Conservation (phyloP, 345 rosid genomes). For the Corchorus capsularis region DNA sequence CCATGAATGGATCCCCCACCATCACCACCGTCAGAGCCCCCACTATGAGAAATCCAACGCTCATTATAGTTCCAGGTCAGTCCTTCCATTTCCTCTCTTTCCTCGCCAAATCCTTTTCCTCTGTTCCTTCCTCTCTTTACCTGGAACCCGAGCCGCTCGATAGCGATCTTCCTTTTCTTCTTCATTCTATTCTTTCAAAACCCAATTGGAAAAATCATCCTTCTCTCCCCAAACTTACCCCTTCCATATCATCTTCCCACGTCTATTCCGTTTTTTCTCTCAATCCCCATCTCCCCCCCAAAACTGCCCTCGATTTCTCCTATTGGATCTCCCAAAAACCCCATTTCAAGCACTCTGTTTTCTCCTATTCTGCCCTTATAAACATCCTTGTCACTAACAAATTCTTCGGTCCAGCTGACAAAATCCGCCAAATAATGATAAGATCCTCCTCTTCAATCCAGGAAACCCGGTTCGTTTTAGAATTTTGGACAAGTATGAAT, state of each 20-base stretch:
- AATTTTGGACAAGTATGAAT: conserved; percentile 36
- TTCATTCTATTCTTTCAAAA: conserved; percentile 45
- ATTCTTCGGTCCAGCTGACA: conserved; percentile 38
- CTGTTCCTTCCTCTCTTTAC: conserved; percentile 25
- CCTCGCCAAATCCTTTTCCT: conserved; percentile 8
- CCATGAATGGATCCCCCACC: conserved; percentile 19
- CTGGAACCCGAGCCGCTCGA: conserved; percentile 29
- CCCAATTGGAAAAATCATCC: conserved; percentile 54
- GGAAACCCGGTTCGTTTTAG: conserved; percentile 38
- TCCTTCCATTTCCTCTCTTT: conserved; percentile 1
- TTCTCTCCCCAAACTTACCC: conserved; percentile 34
- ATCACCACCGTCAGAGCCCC: conserved; percentile 21
- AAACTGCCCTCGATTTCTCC: conserved; percentile 53
- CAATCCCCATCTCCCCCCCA: conserved; percentile 37
- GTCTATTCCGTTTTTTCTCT: conserved; percentile 38
- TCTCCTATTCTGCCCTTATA: conserved; percentile 45
- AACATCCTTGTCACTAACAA: conserved; percentile 40
- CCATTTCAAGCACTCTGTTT: conserved; percentile 47
- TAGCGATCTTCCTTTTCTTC: conserved; percentile 29
- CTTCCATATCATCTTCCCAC: conserved; percentile 42
- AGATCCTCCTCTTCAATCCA: conserved; percentile 36
- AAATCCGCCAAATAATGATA: conserved; percentile 47
- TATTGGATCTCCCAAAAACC: conserved; percentile 44
- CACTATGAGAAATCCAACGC: conserved; percentile 33
- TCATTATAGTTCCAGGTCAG: conserved; percentile 26